Base-by-base conservation (phyloP, 2,329 filamentous ascomycete species). In the Thielaviopsis musarum region DNA sequence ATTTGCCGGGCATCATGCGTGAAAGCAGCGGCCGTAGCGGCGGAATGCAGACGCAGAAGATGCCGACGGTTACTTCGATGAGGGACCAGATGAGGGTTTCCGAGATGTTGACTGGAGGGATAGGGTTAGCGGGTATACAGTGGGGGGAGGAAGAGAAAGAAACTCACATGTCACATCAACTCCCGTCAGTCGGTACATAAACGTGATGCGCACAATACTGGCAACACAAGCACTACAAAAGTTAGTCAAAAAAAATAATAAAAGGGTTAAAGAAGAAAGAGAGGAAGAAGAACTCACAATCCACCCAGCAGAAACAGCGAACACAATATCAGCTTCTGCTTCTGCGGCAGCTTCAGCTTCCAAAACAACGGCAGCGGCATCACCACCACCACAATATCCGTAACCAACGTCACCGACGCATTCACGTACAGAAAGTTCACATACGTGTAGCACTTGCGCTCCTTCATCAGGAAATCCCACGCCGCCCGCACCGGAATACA, bases 41-140 rank as follows among this genome's bases (percentile, higher is more conserved):
- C 3, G 69, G 69, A n/a, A 70, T 61, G 6, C 68, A 70, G 10
- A 68, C 68, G 61, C 68, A 69, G 34, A 69, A 64, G 60, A 70
- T 70, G 54, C 66, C 68, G 13, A 70, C 63, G 28, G 65, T 66
- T 55, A 66, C 66, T 60, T 70, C 69, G 30, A 68, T 65, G 30
- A 69, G 63, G 6, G 67, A 67, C 67, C 67, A 70, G 59, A 69
- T 64, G 52, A 69, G 63, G 53, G 66, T 66, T 0, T 63, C 62
- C 19, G 66, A 65, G 30, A 69, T 64, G 58, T 65, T 65, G 59
- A 67, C 69, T 70, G 30, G n/a, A n/a, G 13, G 0, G 2, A 41
- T 7, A 56, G 28, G 24, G 56, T 58, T 59, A 53, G 17, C 22
- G 6, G 10, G 38, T 30, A 38, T 51, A 24, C 1, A 45, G 7